These are phyloP conservation scores for Hypoxylon rubiginosum DNA, from an alignment of 2,329 filamentous ascomycete genomes.

Conservation along the genomic window DNA sequence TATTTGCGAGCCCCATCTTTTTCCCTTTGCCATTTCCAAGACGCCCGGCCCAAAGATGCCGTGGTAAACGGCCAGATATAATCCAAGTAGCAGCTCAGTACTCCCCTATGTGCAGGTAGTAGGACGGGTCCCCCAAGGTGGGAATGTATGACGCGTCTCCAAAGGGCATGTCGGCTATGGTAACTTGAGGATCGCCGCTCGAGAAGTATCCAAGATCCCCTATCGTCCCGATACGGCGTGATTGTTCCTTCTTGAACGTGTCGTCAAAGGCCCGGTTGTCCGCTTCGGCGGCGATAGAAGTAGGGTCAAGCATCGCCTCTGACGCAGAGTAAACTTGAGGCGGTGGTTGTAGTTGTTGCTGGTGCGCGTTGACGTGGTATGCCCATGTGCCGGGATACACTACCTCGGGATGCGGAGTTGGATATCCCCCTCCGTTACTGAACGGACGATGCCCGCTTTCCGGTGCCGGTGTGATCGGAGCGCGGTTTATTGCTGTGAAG, in stretches of 20 bases:
- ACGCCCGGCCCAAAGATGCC: conserved; percentile 3
- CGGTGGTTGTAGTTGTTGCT: conserved; percentile 28
- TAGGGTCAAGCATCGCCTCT: conserved; percentile 34
- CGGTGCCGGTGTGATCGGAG: conserved; percentile 32
- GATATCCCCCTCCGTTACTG: conserved; percentile 24
- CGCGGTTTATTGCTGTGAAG: conserved; percentile 58
- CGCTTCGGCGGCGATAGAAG: conserved; percentile 25
- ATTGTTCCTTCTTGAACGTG: conserved; percentile 42
- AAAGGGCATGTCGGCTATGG: conserved; percentile 44
- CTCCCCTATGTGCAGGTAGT: conserved; percentile 33
- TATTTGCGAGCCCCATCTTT: conserved; percentile 9
- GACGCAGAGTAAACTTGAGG: conserved; percentile 38
- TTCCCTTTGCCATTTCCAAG: conserved; percentile 4
- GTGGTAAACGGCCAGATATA: neutral
- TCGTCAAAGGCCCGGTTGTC: conserved; percentile 41
- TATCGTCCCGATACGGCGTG: conserved; percentile 43
- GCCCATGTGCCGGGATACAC: conserved; percentile 40
- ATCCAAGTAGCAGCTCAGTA: conserved; percentile 6
- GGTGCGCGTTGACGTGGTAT: conserved; percentile 34
- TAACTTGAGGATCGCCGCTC: conserved; percentile 43
- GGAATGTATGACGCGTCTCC: conserved; percentile 39
- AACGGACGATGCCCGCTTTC: conserved; percentile 33
- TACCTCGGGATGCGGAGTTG: conserved; percentile 31
- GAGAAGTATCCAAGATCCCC: conserved; percentile 49
- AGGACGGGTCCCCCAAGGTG: conserved; percentile 34